Percentiles rank a stretch among this genome's conserved stretches.
These are phyloP conservation scores for Herpetospermum pedunculosum DNA, from an alignment of 306 rosid species.

Conservation along the genomic window DNA sequence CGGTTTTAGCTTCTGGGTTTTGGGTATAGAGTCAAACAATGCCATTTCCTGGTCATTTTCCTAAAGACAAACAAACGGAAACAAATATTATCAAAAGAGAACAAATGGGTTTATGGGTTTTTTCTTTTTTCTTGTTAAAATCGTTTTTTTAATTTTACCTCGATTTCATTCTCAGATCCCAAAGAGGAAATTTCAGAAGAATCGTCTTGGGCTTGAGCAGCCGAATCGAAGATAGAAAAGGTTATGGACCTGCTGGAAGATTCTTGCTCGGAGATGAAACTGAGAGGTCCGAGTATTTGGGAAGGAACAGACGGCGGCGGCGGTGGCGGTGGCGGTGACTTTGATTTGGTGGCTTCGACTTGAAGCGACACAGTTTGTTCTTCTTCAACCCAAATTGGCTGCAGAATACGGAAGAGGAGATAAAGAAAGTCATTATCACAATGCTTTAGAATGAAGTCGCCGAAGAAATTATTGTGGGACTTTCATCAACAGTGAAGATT, in stretches of 20 bases:
- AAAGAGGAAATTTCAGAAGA: conserved; percentile 34
- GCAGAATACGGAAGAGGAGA: conserved; percentile 14
- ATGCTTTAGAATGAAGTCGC: background rate
- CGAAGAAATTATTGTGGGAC: background rate
- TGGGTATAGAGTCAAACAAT: conserved; percentile 33
- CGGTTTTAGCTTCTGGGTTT: conserved; percentile 30
- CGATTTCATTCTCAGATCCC: conserved; percentile 43
- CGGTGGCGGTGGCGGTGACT: background rate
- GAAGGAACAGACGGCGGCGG: conserved; percentile 23
- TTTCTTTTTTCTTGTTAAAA: conserved; percentile 18
- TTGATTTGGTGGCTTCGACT: conserved; percentile 19
- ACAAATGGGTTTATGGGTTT: background rate
- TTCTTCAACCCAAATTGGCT: conserved; percentile 88
- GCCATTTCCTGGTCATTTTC: conserved; percentile 36
- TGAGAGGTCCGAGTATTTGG: conserved; percentile 35
- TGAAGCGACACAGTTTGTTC: conserved; percentile 32
- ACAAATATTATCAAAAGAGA: conserved; percentile 13
- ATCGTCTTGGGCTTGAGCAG: conserved; percentile 13
- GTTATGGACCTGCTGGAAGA: conserved; percentile 22
- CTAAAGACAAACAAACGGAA: conserved; percentile 30
- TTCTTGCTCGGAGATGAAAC: conserved; percentile 20
- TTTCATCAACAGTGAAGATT: background rate
- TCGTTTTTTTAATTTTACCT: conserved; percentile 39
- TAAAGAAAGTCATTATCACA: background rate
- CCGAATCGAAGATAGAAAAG: conserved; percentile 27